phyloP scores from a whole-genome alignment of 2,329 filamentous ascomycete genomes.

The Fusarium anthophilum region DNA sequence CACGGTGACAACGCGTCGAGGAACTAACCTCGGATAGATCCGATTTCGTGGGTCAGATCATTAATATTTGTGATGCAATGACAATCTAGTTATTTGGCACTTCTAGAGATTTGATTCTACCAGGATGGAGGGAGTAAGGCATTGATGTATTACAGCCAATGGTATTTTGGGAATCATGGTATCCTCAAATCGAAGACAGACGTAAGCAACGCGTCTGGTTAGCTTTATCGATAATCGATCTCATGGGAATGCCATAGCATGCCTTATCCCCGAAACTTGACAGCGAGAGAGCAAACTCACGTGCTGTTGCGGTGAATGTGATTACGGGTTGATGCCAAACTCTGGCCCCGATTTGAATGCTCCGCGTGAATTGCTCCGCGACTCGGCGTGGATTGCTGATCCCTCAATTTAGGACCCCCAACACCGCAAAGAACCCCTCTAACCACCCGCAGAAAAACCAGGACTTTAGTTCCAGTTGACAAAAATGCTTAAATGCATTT shows the following conservation, averaged over 20 bases:
- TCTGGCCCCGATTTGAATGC: background rate
- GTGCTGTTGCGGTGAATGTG: too few species aligned
- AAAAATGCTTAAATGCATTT: background rate
- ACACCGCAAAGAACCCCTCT: background rate
- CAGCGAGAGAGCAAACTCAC: background rate
- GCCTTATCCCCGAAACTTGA: background rate
- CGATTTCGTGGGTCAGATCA: background rate
- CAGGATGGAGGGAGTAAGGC: accelerated
- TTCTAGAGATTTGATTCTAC: background rate
- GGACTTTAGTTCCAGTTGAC: background rate
- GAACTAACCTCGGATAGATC: background rate
- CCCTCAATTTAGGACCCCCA: background rate
- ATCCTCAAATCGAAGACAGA: too few species aligned
- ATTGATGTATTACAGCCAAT: accelerated
- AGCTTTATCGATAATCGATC: background rate
- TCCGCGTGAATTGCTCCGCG: background rate
- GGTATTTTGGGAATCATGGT: too few species aligned
- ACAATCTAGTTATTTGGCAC: accelerated
- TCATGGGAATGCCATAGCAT: accelerated
- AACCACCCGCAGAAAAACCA: background rate
- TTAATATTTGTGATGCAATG: accelerated
- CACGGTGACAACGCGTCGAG: background rate
- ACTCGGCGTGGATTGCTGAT: background rate
- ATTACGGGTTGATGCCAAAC: background rate
- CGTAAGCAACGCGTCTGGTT: too few species aligned